Conservation (phyloP, 176 grass and related monocot species). For the Oryza longistaminata region DNA sequence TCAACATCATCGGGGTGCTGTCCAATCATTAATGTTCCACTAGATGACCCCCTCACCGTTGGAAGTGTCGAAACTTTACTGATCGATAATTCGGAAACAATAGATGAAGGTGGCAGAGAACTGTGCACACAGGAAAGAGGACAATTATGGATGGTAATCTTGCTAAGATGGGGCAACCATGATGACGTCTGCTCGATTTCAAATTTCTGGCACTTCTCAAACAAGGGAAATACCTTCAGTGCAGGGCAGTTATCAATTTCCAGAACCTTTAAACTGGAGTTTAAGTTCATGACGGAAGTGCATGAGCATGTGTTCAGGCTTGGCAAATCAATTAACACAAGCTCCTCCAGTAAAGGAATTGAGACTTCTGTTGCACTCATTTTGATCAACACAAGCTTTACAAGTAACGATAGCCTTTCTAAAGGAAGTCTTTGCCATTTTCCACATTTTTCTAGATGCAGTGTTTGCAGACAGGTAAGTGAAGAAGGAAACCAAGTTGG, state of each 20-base stretch:
- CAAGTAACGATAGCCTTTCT: background rate
- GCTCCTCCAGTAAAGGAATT: slow-evolving; percentile 36
- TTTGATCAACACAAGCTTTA: background rate
- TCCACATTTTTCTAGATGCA: slow-evolving; percentile 35
- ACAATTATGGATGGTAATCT: slow-evolving; percentile 3
- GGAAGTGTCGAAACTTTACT: background rate
- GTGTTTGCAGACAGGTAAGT: slow-evolving; percentile 9
- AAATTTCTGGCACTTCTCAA: background rate
- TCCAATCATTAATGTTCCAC: background rate
- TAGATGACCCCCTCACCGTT: background rate
- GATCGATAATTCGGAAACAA: background rate
- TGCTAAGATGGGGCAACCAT: slow-evolving; percentile 9
- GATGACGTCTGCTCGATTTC: background rate
- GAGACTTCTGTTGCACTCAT: background rate
- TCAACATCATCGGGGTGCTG: too few species aligned
- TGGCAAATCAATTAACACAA: slow-evolving; percentile 13
- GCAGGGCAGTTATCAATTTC: background rate
- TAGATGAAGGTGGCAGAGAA: slow-evolving; percentile 36
- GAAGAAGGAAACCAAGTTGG: slow-evolving; percentile 38
- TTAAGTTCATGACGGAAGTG: background rate
- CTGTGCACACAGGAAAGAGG: background rate
- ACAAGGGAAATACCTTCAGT: slow-evolving; percentile 15
- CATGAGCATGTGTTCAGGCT: slow-evolving; percentile 14
- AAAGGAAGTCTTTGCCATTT: slow-evolving; percentile 21
- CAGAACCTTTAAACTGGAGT: slow-evolving; percentile 31